These are phyloP conservation scores for Zoysia japonica DNA, from an alignment of 176 grass and related monocot species.

Conservation along the genomic window DNA sequence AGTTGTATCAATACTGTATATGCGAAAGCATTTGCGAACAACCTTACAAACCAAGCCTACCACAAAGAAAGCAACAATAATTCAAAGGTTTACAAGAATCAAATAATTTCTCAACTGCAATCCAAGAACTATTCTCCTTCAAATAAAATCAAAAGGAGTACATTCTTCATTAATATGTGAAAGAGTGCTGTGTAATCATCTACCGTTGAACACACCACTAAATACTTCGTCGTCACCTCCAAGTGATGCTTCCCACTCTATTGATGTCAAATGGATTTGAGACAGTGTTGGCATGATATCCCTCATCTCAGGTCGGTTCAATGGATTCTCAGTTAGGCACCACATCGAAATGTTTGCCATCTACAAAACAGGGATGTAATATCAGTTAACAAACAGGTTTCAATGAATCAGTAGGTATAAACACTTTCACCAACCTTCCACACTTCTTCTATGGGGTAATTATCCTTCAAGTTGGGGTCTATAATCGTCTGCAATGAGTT, in stretches of 20 bases:
- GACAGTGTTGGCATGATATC: slow-evolving; percentile 42
- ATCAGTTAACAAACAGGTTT: slow-evolving; percentile 14
- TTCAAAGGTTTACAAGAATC: background rate
- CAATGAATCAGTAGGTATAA: background rate
- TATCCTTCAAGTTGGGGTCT: slow-evolving; percentile 54
- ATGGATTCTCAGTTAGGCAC: slow-evolving; percentile 61
- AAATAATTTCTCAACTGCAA: slow-evolving; percentile 19
- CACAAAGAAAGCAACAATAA: background rate
- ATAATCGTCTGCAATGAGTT: slow-evolving; percentile 44
- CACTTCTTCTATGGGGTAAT: slow-evolving; percentile 58
- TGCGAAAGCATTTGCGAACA: slow-evolving; percentile 2
- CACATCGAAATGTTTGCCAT: slow-evolving; percentile 58
- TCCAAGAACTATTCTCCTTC: slow-evolving; percentile 24
- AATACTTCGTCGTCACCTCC: slow-evolving; percentile 64
- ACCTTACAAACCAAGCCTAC: no score
- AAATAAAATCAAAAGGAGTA: slow-evolving; percentile 44
- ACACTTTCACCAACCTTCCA: slow-evolving; percentile 47
- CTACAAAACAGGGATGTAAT: slow-evolving; percentile 20
- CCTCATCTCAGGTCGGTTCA: slow-evolving; percentile 64
- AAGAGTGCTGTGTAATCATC: slow-evolving; percentile 33
- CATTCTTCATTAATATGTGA: background rate
- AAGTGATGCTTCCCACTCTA: slow-evolving; percentile 64
- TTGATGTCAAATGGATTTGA: slow-evolving; percentile 56
- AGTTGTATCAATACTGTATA: background rate
- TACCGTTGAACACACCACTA: slow-evolving; percentile 50